These are phyloP conservation scores for Chaetomiaceae sp. DNA, from an alignment of 2,329 filamentous ascomycete genomes.

Conservation along the genomic window DNA sequence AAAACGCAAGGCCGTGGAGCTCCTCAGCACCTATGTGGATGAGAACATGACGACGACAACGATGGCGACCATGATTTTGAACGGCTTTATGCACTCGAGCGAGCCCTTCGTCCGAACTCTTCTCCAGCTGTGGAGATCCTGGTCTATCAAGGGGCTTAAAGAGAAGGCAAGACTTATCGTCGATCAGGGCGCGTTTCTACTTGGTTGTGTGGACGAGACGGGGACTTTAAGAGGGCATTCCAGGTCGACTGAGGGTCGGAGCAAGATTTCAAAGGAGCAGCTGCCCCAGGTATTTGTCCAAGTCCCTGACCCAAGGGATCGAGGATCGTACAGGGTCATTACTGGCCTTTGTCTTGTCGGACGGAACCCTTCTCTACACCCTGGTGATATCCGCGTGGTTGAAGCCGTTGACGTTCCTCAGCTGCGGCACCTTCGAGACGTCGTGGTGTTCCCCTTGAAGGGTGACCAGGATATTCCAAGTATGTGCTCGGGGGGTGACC, in stretches of 20 bases:
- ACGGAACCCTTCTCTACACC: slow-evolving; percentile 89
- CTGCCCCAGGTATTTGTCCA: slow-evolving; percentile 90
- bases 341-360: slow-evolving; percentile 77
- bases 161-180: slow-evolving; percentile 86
- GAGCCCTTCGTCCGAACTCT: slow-evolving; percentile 83
- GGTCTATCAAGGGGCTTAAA: slow-evolving; percentile 84
- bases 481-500: slow-evolving; percentile 94
- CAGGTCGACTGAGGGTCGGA: slow-evolving; percentile 38
- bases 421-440: slow-evolving; percentile 74
- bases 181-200: slow-evolving; percentile 76
- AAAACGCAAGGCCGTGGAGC: slow-evolving; percentile 56
- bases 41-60: slow-evolving; percentile 74
- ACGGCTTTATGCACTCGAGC: slow-evolving; percentile 66
- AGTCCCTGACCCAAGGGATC: slow-evolving; percentile 55
- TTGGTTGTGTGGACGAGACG: slow-evolving; percentile 87
- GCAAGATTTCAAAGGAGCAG: slow-evolving; percentile 35
- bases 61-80: slow-evolving; percentile 69
- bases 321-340: slow-evolving; percentile 58
- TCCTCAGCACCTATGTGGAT: slow-evolving; percentile 74
- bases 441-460: slow-evolving; percentile 78
- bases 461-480: slow-evolving; percentile 82
- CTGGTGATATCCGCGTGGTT: slow-evolving; percentile 86
- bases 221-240: slow-evolving; percentile 67
- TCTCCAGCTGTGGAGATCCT: slow-evolving; percentile 78
- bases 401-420: slow-evolving; percentile 69